These are phyloP conservation scores for Murraya paniculata DNA, from an alignment of 345 rosid genomes.

Conservation along the genomic window DNA sequence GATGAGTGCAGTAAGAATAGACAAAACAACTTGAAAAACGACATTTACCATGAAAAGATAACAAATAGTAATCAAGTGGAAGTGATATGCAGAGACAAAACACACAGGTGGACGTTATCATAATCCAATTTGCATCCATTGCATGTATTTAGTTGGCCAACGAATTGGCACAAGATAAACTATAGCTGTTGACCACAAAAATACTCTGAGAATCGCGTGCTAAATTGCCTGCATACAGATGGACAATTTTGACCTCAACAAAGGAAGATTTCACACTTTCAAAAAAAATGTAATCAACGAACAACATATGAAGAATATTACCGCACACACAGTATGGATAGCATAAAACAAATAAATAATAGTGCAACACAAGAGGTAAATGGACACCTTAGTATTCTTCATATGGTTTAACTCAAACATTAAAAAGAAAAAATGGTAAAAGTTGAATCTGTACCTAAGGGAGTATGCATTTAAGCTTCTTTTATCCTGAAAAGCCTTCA, in stretches of 20 bases:
- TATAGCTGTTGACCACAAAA: background rate
- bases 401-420: background rate
- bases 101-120: background rate
- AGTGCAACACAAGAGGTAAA: background rate
- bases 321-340: background rate
- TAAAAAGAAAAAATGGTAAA: background rate
- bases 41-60: background rate
- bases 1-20: background rate
- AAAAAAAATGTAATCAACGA: background rate
- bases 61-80: background rate
- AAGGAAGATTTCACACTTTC: background rate
- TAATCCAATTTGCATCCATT: background rate
- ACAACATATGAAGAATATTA: background rate
- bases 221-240: background rate
- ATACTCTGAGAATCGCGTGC: background rate
- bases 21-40: background rate
- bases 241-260: background rate
- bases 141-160: background rate
- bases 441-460: slow-evolving; percentile 47
- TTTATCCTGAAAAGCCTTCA: slow-evolving; percentile 72
- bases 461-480: slow-evolving; percentile 70
- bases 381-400: background rate
- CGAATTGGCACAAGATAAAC: background rate
- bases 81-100: background rate
- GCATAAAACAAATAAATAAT: background rate